Percentiles rank a stretch among this genome's conserved stretches.
Evolutionary conservation across 768 basidiomycete genomes (phyloP).

Genomic region (Russula vinacea): DNA sequence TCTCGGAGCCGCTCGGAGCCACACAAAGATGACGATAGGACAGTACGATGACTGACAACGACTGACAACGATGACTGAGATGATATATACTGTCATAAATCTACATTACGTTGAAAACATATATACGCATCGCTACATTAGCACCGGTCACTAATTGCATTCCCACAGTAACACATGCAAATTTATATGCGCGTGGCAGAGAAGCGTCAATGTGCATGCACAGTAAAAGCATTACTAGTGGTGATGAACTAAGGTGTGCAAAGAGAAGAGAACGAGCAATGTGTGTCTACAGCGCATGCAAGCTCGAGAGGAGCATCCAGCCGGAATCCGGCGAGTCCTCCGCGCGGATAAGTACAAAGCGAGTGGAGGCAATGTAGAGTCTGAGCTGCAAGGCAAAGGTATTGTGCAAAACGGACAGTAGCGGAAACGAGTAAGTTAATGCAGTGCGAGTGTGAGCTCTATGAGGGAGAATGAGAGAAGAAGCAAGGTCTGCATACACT

Average conservation of each 20-base stretch:
- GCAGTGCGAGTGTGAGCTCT: constrained; percentile 25
- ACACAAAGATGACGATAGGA: too few relatives aligned
- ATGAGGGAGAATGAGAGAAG: constrained; percentile 16
- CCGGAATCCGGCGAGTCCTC: constrained; percentile 3
- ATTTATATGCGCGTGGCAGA: constrained; percentile 10
- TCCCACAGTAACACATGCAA: constrained; percentile 10
- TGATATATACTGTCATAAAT: background rate
- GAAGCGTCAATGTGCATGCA: background rate
- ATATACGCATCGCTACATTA: constrained; percentile 26
- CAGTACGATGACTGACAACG: too few relatives aligned
- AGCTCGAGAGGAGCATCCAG: background rate
- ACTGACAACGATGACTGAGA: too few relatives aligned
- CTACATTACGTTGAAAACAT: constrained; percentile 21
- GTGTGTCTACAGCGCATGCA: constrained; percentile 15
- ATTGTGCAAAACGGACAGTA: constrained; percentile 27
- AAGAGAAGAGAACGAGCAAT: constrained; percentile 16
- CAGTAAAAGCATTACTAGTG: constrained; percentile 9
- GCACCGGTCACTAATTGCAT: constrained; percentile 13
- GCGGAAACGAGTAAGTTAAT: constrained; percentile 29
- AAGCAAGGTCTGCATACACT: constrained; percentile 5
- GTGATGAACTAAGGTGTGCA: constrained; percentile 19
- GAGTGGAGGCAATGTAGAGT: constrained; percentile 19
- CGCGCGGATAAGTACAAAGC: constrained; percentile 5
- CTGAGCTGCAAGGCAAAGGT: constrained; percentile 23
- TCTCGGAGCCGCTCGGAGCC: background rate